A percentile compares a stretch with the other conserved stretches of the same genome.
phyloP scores from a whole-genome alignment of 2,329 filamentous ascomycete species.

The Xylariaceae sp. region DNA sequence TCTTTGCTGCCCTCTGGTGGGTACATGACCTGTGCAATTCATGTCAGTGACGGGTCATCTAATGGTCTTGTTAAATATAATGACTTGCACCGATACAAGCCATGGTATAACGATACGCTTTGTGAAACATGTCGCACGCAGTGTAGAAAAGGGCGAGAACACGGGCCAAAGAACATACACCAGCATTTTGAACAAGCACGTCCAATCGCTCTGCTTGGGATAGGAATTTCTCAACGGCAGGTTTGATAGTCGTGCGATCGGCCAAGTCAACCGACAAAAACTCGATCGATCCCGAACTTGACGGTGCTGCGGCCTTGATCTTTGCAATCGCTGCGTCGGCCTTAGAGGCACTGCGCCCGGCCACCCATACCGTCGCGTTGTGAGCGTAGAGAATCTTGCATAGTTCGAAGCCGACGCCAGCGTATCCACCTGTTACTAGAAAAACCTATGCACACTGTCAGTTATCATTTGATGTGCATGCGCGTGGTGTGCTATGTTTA shows the following conservation, averaged over 20 bases:
- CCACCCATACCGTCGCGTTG: constrained; percentile 12
- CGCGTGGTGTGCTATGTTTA: no score
- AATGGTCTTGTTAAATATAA: constrained; percentile 14
- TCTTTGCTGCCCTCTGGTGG: constrained; percentile 20
- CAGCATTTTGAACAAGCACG: constrained; percentile 39
- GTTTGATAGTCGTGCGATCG: constrained; percentile 38
- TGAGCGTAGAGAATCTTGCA: constrained; percentile 12
- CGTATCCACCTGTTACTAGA: constrained; percentile 12
- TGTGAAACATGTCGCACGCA: no score
- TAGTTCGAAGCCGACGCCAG: constrained; percentile 12
- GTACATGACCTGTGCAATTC: constrained; percentile 21
- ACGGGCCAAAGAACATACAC: no score
- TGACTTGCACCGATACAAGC: background rate
- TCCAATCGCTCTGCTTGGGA: constrained; percentile 34
- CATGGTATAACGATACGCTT: no score
- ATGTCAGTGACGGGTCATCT: constrained; percentile 2
- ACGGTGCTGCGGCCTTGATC: constrained; percentile 27
- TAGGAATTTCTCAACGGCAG: constrained; percentile 34
- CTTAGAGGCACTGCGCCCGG: constrained; percentile 11
- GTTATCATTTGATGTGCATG: no score
- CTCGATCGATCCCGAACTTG: constrained; percentile 31
- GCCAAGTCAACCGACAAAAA: constrained; percentile 37
- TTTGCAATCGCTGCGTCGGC: constrained; percentile 7
- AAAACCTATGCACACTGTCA: constrained; percentile 18
- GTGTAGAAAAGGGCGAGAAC: no score